phyloP scores from a whole-genome alignment of 2,329 filamentous ascomycete genomes.

The Botrytis medusae region DNA sequence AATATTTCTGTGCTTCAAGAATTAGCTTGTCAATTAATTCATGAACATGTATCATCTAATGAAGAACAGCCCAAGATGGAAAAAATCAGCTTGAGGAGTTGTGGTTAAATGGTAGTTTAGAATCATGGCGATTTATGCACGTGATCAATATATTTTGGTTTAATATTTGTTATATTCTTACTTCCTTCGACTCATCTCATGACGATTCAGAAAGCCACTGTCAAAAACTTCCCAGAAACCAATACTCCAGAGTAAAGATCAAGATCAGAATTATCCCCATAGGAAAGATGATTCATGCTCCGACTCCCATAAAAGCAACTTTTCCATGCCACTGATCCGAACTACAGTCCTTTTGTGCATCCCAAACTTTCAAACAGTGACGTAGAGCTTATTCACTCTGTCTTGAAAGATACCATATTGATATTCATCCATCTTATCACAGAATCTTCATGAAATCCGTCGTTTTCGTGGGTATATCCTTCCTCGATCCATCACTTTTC shows the following conservation, averaged over 20 bases:
- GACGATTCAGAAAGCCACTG: background rate
- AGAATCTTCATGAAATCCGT: background rate
- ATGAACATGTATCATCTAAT: background rate
- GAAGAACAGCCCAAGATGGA: background rate
- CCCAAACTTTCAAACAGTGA: slow-evolving; percentile 3
- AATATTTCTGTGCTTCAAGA: background rate
- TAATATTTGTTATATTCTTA: slow-evolving; percentile 1
- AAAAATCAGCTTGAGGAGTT: background rate
- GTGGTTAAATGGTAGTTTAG: background rate
- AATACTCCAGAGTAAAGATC: slow-evolving; percentile 12
- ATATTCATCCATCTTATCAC: slow-evolving; percentile 1
- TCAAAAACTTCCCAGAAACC: background rate
- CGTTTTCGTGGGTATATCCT: slow-evolving; percentile 13
- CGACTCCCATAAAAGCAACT: slow-evolving; percentile 18
- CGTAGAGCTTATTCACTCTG: background rate
- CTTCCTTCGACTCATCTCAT: background rate
- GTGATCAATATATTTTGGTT: background rate
- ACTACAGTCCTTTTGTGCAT: background rate
- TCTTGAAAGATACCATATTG: background rate
- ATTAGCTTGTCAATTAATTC: background rate
- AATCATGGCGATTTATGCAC: background rate
- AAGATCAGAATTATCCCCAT: background rate
- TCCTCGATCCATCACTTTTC: background rate
- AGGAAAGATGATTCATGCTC: background rate
- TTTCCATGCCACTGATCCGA: slow-evolving; percentile 14